Conservation (phyloP, 1,139 yeast species). For the Sugiyamaella novakii region DNA sequence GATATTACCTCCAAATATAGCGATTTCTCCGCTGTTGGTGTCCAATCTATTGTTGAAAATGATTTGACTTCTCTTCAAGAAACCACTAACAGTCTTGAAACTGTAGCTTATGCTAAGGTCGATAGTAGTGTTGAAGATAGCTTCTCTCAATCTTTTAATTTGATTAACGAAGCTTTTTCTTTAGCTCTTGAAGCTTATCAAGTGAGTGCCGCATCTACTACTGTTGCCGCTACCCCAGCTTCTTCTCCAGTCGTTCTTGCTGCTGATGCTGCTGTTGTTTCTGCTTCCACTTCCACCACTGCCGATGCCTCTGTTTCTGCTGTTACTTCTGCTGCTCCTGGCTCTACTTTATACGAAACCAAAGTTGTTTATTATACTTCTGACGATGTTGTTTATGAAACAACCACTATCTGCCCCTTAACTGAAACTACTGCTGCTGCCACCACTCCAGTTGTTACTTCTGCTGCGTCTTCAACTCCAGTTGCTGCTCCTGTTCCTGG, state of each 20-base stretch:
- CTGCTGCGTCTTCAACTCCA: constrained; percentile 15
- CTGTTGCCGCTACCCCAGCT: constrained; percentile 11
- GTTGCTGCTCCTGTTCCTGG: constrained; percentile 11
- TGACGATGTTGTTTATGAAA: constrained; percentile 3
- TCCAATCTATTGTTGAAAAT: not conserved
- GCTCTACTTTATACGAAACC: constrained; percentile 10
- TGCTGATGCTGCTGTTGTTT: constrained; percentile 15
- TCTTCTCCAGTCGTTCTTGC: constrained; percentile 13
- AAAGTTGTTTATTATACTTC: constrained; percentile 10
- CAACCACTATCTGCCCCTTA: constrained; percentile 8
- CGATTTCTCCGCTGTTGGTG: constrained; percentile 14
- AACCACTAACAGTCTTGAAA: constrained; percentile 2
- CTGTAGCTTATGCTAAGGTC: constrained; percentile 4
- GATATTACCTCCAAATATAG: constrained; percentile 5
- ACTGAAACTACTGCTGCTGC: constrained; percentile 17
- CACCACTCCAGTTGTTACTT: constrained; percentile 13
- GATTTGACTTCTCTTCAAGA: constrained; percentile 7
- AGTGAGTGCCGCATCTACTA: constrained; percentile 9
- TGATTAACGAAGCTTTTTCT: constrained; percentile 24
- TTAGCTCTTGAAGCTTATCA: constrained; percentile 18
- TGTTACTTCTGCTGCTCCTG: constrained; percentile 9
- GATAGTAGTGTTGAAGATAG: constrained; percentile 14
- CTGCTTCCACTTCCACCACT: constrained; percentile 5
- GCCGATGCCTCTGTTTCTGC: constrained; percentile 14
- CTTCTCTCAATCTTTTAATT: constrained; percentile 14